These are phyloP conservation scores for Raphanus hybrid DNA, from an alignment of 441 rosid genomes.

Conservation along the genomic window DNA sequence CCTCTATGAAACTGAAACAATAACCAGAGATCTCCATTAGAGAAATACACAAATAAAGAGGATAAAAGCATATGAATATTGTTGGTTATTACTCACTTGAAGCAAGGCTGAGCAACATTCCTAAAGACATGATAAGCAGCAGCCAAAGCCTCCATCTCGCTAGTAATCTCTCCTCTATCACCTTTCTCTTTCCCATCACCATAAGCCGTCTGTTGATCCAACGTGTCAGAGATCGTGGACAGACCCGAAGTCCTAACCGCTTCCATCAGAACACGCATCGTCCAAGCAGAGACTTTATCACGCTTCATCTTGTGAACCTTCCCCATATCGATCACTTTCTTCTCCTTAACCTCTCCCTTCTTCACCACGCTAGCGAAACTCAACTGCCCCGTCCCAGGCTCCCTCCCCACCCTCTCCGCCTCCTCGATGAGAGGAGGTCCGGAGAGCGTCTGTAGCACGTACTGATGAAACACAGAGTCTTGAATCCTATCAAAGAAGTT, in stretches of 20 bases:
- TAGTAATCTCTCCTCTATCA: constrained; percentile 51
- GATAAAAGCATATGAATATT: background rate
- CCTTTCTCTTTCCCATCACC: constrained; percentile 55
- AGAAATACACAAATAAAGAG: background rate
- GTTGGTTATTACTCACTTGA: constrained; percentile 44
- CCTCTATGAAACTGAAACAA: constrained; percentile 51
- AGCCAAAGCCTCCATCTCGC: constrained; percentile 42
- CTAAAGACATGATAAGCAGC: constrained; percentile 69
- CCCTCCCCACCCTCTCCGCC: constrained; percentile 41
- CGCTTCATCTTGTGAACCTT: constrained; percentile 55
- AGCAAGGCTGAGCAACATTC: constrained; percentile 62
- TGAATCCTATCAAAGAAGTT: constrained; percentile 72
- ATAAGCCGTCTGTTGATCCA: constrained; percentile 54
- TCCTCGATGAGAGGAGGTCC: constrained; percentile 58
- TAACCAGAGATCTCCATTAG: background rate
- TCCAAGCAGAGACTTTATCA: constrained; percentile 71
- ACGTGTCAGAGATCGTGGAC: constrained; percentile 63
- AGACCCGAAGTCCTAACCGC: constrained; percentile 51
- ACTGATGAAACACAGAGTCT: constrained; percentile 66
- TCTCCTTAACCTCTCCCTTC: constrained; percentile 41
- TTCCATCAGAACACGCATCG: constrained; percentile 61
- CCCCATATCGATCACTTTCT: constrained; percentile 19
- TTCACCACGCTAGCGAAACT: constrained; percentile 26
- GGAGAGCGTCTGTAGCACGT: constrained; percentile 57
- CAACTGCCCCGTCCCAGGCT: constrained; percentile 31